Conservation (phyloP, 768 basidiomycete species). For the Hypholoma fasciculare region DNA sequence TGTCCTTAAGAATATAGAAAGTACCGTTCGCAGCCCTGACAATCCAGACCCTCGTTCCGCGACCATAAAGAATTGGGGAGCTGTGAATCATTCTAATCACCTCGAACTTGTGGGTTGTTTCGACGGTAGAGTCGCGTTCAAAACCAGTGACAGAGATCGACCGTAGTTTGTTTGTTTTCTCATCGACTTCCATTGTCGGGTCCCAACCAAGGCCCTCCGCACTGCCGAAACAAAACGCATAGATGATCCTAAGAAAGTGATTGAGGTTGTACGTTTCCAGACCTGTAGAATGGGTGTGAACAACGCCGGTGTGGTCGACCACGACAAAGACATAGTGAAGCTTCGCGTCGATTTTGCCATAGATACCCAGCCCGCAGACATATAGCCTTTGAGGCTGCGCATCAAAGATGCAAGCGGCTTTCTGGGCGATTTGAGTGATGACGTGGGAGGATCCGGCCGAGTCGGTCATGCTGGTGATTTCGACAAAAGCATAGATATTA, state of each 20-base stretch:
- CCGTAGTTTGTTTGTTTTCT: background rate
- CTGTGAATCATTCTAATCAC: conserved; percentile 7
- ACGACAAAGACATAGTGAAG: background rate
- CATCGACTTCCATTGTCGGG: conserved; percentile 1
- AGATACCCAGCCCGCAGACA: background rate
- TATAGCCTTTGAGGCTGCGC: conserved; percentile 2
- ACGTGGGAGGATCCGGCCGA: too few species aligned
- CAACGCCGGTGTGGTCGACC: too few species aligned
- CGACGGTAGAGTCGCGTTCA: background rate
- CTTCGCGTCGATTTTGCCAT: background rate
- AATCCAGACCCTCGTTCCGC: conserved; percentile 11
- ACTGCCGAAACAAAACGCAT: background rate
- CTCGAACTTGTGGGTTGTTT: background rate
- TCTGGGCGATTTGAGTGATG: background rate
- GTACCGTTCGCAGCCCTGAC: conserved; percentile 4
- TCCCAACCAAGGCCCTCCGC: background rate
- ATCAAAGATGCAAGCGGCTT: conserved; percentile 3
- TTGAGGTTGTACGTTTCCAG: too few species aligned
- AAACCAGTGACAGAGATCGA: background rate
- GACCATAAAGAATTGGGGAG: conserved; percentile 10
- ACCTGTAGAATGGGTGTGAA: too few species aligned
- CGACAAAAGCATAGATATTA: too few species aligned
- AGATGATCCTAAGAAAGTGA: background rate
- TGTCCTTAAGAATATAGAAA: conserved; percentile 12
- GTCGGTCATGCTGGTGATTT: too few species aligned